Base-by-base conservation (phyloP, 345 rosid species). In the Ailanthus altissimus region DNA sequence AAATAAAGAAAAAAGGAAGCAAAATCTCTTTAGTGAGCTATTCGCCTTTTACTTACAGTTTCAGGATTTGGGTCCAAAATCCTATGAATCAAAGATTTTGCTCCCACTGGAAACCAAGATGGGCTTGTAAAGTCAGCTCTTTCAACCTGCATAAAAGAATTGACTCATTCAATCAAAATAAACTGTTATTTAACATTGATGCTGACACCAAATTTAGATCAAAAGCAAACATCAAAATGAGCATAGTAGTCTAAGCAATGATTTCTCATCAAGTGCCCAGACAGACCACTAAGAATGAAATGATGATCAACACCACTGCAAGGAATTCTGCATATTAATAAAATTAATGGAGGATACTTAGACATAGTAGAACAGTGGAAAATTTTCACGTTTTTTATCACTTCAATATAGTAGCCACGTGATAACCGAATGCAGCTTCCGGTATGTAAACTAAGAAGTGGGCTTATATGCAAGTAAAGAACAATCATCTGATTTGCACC, bases 31-130 rank as follows among this genome's bases (percentile, higher is more conserved):
- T 25, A 65, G 21, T 58, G 23, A 50, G 21, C 53, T 70, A 32
- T 32, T 32, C 1, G 38, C 38, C 38, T 1, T 61, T 40, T 72
- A 85, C 98, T 84, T 85, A 95, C 99, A 43, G 89, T 90, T 88
- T 84, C 93, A 61, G 98, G 92, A 84, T 92, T 93, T 72, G 97
- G 97, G 79, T 95, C 98, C 84, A 95, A 83, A 77, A 95, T 93
- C 74, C 89, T 89, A 42, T 82, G 85, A 85, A 93, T 92, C 82
- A 95, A 87, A 28, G 93, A 81, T 83, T 90, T 95, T 47, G 97
- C 97, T 58, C 90, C 98, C 73, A 93, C 84, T 5, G 99, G 94
- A 85, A 93, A 92, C 89, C 92, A 92, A 54, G 97, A 84, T 49
- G 99, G 98, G 77, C 93, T 92, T 69, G 96, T 84, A 80, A 89